These are phyloP conservation scores for Leccinum variicolor DNA, from an alignment of 768 basidiomycete genomes.

Conservation along the genomic window DNA sequence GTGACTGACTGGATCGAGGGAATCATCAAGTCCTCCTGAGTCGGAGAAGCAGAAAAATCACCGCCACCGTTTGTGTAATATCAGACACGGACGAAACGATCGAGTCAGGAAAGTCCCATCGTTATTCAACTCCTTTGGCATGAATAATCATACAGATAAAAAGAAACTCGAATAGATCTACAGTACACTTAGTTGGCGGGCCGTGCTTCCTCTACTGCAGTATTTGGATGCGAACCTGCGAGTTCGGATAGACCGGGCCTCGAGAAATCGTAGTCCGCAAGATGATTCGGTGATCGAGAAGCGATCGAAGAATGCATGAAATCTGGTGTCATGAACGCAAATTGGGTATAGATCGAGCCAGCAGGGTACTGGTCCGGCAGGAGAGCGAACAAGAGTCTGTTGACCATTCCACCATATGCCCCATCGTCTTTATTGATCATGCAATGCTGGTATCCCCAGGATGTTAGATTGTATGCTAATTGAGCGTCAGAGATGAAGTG, in stretches of 20 bases:
- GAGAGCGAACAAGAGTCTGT: slow-evolving; percentile 66
- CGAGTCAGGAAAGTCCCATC: no score
- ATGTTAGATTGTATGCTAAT: slow-evolving; percentile 66
- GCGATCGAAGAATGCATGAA: slow-evolving; percentile 42
- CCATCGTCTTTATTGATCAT: slow-evolving; percentile 61
- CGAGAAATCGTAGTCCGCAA: slow-evolving; percentile 54
- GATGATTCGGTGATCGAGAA: slow-evolving; percentile 28
- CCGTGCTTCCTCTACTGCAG: no score
- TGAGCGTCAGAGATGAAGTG: slow-evolving; percentile 6
- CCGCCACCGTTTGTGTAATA: no score
- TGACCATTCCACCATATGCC: slow-evolving; percentile 75
- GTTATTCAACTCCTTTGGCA: no score
- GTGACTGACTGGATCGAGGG: no score
- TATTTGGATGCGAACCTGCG: no score
- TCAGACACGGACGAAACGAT: no score
- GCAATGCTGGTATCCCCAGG: slow-evolving; percentile 78
- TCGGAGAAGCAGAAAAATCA: no score
- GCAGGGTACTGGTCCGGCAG: slow-evolving; percentile 67
- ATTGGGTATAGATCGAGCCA: slow-evolving; percentile 68
- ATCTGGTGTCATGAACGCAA: slow-evolving; percentile 72
- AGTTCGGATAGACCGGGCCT: slow-evolving; percentile 35
- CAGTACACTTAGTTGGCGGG: no score
- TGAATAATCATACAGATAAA: no score
- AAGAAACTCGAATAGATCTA: no score
- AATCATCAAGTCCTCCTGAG: no score